Conservation (phyloP, 2,329 filamentous ascomycete genomes). For the Bisporella sp. region DNA sequence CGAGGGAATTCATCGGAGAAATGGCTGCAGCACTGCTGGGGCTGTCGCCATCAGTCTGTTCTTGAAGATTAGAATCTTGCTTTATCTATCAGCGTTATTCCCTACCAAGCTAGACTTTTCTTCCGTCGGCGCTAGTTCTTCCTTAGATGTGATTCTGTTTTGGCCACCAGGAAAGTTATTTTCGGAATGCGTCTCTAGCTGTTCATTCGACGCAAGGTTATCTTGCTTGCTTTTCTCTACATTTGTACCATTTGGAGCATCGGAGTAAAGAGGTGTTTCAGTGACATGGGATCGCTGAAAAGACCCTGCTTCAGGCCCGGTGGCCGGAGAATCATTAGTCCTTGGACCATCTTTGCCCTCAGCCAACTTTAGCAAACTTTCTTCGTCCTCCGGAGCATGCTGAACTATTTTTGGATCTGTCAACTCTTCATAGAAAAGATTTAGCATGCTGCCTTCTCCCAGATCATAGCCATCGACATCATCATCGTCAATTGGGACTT, state of each 20-base stretch:
- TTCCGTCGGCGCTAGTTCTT: neutral
- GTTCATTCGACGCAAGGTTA: too few species aligned
- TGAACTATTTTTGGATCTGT: conserved; percentile 61
- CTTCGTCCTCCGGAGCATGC: conserved; percentile 26
- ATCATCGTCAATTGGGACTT: conserved; percentile 60
- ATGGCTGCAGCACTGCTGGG: neutral
- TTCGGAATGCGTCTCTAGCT: too few species aligned
- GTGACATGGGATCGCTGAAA: conserved; percentile 20
- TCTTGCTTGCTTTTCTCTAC: too few species aligned
- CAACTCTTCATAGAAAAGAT: conserved; percentile 54
- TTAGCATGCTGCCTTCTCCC: conserved; percentile 49
- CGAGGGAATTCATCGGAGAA: neutral
- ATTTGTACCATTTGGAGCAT: too few species aligned
- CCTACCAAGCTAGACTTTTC: neutral
- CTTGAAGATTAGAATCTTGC: neutral
- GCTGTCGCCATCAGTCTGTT: neutral
- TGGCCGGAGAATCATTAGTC: conserved; percentile 10
- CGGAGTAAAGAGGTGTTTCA: conserved; percentile 15
- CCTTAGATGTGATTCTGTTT: too few species aligned
- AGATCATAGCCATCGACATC: conserved; percentile 44
- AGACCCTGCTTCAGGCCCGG: conserved; percentile 9
- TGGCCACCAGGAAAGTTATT: too few species aligned
- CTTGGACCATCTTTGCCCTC: neutral
- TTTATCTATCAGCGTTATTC: neutral
- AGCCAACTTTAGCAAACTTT: too few species aligned